Percentiles rank a stretch among this genome's conserved stretches.
phyloP scores from a whole-genome alignment of 352 stramenopile genomes.

The Aphanomyces invadans region DNA sequence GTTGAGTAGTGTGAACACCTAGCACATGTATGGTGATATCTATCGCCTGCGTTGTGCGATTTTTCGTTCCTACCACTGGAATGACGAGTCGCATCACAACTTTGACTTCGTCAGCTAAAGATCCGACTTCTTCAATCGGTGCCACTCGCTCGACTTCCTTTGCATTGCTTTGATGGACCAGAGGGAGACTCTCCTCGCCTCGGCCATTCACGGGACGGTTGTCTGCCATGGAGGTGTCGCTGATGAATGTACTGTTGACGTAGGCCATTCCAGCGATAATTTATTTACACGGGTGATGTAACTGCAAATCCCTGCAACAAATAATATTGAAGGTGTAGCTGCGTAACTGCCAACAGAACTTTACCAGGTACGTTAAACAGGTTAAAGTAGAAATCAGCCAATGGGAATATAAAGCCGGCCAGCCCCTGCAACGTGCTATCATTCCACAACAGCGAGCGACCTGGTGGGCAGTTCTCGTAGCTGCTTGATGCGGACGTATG shows the following conservation, averaged over 20 bases:
- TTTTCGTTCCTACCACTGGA: conserved; percentile 5
- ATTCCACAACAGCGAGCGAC: too few species aligned
- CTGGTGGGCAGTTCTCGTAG: too few species aligned
- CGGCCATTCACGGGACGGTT: neutral
- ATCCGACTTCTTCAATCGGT: neutral
- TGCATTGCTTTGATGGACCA: neutral
- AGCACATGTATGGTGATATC: conserved; percentile 3
- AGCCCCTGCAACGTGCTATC: too few species aligned
- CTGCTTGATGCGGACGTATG: neutral
- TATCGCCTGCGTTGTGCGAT: neutral
- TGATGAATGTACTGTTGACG: too few species aligned
- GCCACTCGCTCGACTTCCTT: neutral
- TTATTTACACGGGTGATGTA: too few species aligned
- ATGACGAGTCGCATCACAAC: conserved; percentile 6
- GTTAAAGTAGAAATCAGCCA: too few species aligned
- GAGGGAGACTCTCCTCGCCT: neutral
- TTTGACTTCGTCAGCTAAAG: neutral
- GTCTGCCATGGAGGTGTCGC: neutral
- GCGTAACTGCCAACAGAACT: too few species aligned
- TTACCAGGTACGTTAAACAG: too few species aligned
- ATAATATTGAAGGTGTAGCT: too few species aligned
- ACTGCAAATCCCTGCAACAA: too few species aligned
- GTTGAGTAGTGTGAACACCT: conserved; percentile 28
- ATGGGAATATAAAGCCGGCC: too few species aligned
- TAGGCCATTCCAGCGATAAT: too few species aligned